Conservation (phyloP, 2,329 filamentous ascomycete species). For the Microsporum audouinii region DNA sequence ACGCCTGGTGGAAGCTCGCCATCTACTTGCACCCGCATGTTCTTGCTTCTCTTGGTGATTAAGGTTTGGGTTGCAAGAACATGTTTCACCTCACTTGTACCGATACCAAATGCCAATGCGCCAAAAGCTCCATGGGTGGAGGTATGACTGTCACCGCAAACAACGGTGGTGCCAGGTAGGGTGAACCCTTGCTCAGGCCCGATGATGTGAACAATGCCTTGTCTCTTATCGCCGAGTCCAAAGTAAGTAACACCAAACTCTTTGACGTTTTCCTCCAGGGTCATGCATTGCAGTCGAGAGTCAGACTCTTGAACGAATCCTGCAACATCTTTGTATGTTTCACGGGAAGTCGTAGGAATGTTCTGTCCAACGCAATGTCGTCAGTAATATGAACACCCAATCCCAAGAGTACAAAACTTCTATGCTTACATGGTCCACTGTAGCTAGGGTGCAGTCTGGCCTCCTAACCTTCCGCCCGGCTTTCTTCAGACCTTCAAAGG, state of each 20-base stretch:
- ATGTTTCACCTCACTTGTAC: constrained; percentile 96
- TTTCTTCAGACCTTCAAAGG: constrained; percentile 89
- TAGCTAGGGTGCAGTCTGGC: constrained; percentile 92
- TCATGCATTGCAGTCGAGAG: constrained; percentile 85
- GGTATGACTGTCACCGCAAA: constrained; percentile 96
- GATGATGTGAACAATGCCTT: constrained; percentile 97
- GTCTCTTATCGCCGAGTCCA: constrained; percentile 86
- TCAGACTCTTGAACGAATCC: constrained; percentile 93
- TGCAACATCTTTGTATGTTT: constrained; percentile 84
- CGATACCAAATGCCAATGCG: constrained; percentile 88
- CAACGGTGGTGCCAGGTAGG: constrained; percentile 87
- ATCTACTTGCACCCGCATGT: constrained; percentile 95
- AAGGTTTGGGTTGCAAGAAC: constrained; percentile 93
- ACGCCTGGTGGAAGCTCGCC: constrained; percentile 82
- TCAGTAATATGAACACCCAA: not conserved
- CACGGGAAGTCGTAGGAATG: constrained; percentile 80
- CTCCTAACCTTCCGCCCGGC: constrained; percentile 77
- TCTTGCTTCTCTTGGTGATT: constrained; percentile 90
- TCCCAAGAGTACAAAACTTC: too few species aligned
- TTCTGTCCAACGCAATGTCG: constrained; percentile 47
- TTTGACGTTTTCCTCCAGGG: constrained; percentile 93
- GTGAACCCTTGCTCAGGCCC: constrained; percentile 98
- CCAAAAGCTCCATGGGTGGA: constrained; percentile 97
- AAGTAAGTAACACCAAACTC: constrained; percentile 96
- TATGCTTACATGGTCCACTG: constrained; percentile 73